Percentiles rank a stretch among this genome's conserved stretches.
Evolutionary conservation across 805 yeast species (phyloP).

Genomic region (Cyberlindnera saturnus): DNA sequence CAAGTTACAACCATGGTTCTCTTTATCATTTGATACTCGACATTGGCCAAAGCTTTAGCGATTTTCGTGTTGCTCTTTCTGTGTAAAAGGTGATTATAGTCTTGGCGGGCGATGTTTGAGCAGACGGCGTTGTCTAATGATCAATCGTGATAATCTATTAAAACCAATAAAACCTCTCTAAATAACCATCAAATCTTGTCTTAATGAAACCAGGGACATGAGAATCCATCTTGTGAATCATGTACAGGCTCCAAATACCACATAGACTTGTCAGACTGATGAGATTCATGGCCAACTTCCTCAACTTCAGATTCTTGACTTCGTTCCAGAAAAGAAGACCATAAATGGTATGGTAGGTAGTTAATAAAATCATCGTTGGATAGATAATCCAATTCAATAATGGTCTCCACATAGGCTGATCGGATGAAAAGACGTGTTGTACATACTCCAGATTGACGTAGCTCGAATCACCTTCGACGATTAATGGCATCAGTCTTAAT

Average conservation of each 20-base stretch:
- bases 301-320: slow-evolving; percentile 32
- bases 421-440: slow-evolving; percentile 29
- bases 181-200: slow-evolving; percentile 15
- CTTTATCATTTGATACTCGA: too few relatives aligned
- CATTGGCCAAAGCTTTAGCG: too few relatives aligned
- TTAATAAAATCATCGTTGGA: slow-evolving; percentile 29
- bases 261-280: slow-evolving; percentile 32
- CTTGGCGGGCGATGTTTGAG: too few relatives aligned
- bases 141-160: neutral
- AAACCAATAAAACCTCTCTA: slow-evolving; percentile 8
- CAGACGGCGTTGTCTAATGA: too few relatives aligned
- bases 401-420: slow-evolving; percentile 22
- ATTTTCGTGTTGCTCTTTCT: too few relatives aligned
- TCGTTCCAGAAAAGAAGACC: slow-evolving; percentile 46
- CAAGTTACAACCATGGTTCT: too few relatives aligned
- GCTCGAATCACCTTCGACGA: slow-evolving; percentile 60
- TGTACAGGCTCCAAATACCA: slow-evolving; percentile 32
- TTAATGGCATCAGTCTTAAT: slow-evolving; percentile 44
- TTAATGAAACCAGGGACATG: slow-evolving; percentile 11
- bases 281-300: slow-evolving; percentile 38
- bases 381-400: slow-evolving; percentile 27
- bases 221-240: slow-evolving; percentile 4
- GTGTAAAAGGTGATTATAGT: too few relatives aligned
- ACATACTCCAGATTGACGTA: slow-evolving; percentile 48
- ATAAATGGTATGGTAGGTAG: slow-evolving; percentile 47